Evolutionary conservation across 768 basidiomycete genomes (phyloP).

Genomic region (Gloeopeniophorella convolvens): DNA sequence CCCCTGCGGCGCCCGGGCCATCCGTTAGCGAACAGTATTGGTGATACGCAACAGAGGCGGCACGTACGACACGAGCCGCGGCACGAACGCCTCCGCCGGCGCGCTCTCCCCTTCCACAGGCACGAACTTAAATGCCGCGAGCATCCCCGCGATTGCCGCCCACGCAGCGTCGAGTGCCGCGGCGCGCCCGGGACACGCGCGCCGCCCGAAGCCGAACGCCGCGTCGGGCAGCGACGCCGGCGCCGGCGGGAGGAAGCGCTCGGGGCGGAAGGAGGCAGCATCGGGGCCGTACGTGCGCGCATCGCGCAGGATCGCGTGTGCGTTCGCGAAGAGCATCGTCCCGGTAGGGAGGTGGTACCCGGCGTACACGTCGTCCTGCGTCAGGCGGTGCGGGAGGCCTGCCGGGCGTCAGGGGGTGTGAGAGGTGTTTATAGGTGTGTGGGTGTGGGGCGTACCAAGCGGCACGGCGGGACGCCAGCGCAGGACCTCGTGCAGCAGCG

Average conservation of each 20-base stretch:
- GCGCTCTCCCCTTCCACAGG: conserved; percentile 5
- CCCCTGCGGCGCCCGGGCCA: too few relatives aligned
- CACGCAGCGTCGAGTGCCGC: conserved; percentile 3
- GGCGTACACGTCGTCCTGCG: conserved; percentile 7
- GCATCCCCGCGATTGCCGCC: conserved; percentile 9
- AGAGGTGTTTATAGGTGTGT: neutral
- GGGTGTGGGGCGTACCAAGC: too few relatives aligned
- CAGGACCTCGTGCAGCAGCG: conserved; percentile 13
- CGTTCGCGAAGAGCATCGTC: conserved; percentile 1
- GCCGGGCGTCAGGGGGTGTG: too few relatives aligned
- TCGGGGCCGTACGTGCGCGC: neutral
- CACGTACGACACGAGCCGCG: neutral
- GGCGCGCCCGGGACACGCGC: conserved; percentile 9
- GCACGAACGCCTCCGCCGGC: conserved; percentile 3
- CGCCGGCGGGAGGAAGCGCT: conserved; percentile 9
- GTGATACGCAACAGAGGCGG: too few relatives aligned
- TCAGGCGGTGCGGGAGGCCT: conserved; percentile 7
- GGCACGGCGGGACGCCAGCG: conserved; percentile 10
- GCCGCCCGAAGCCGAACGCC: conserved; percentile 11
- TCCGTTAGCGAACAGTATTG: too few relatives aligned
- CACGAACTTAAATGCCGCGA: conserved; percentile 9
- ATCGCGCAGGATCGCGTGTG: conserved; percentile 8
- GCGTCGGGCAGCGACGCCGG: neutral
- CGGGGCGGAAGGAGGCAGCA: conserved; percentile 7
- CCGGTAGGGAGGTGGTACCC: conserved; percentile 10